phyloP scores from a whole-genome alignment of 169 alveolate species.

The Toxoplasma gondii region DNA sequence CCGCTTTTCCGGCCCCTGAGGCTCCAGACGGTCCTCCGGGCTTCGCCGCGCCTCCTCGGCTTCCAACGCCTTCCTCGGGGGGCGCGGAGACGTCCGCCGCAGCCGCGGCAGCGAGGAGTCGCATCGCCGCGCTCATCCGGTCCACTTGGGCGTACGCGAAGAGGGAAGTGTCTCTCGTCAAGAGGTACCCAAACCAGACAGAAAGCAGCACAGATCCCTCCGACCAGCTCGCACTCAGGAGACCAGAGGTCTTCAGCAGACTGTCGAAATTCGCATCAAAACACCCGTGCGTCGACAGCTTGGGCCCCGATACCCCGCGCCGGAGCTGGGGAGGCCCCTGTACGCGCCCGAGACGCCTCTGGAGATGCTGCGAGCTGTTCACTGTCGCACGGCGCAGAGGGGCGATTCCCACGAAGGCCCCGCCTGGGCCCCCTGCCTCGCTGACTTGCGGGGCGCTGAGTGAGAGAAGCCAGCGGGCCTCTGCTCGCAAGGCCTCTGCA shows the following conservation, averaged over 20 bases:
- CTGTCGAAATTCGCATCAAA: background rate
- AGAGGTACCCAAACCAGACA: constrained; percentile 19
- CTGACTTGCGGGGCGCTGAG: background rate
- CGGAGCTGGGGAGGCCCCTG: background rate
- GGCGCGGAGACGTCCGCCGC: background rate
- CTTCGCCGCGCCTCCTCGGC: background rate
- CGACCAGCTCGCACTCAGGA: background rate
- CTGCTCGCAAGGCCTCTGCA: background rate
- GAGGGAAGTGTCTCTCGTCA: constrained; percentile 14
- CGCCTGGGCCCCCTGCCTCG: constrained; percentile 14
- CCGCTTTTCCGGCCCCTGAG: background rate
- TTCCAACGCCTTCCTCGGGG: background rate
- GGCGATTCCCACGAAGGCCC: constrained; percentile 37
- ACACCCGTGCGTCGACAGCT: background rate
- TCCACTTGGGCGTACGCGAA: constrained; percentile 16
- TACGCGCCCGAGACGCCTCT: background rate
- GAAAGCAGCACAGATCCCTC: constrained; percentile 22
- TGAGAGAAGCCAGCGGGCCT: background rate
- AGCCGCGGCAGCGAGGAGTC: constrained; percentile 49
- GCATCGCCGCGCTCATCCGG: constrained; percentile 42
- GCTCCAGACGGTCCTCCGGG: background rate
- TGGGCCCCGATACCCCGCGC: background rate
- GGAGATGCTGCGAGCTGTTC: constrained; percentile 18
- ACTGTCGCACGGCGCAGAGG: constrained; percentile 30
- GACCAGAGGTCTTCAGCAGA: background rate